phyloP scores from a whole-genome alignment of 495 filamentous ascomycete species.

The Hypoxylon cercidicola region DNA sequence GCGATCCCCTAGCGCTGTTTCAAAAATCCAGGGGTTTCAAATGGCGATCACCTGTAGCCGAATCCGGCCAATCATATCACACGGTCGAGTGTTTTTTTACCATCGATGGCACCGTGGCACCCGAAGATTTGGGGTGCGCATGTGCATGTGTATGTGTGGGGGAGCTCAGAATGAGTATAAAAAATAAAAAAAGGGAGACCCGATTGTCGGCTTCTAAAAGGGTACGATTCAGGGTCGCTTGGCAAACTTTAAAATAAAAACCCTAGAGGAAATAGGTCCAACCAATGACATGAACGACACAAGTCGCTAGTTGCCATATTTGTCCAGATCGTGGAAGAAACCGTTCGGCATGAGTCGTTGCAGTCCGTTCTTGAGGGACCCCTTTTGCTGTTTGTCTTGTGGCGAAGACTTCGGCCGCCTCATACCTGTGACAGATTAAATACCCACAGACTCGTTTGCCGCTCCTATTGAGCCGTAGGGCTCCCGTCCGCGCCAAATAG shows the following conservation, averaged over 20 bases:
- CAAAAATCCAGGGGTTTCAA: slow-evolving; percentile 34
- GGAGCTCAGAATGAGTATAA: slow-evolving; percentile 7
- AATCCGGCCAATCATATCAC: slow-evolving; percentile 33
- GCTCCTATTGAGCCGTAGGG: slow-evolving; percentile 6
- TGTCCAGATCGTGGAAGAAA: not conserved
- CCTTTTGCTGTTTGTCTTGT: slow-evolving; percentile 14
- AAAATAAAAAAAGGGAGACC: not conserved
- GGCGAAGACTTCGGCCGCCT: not conserved
- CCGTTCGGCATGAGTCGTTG: not conserved
- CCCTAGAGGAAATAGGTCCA: not conserved
- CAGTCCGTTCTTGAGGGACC: not conserved
- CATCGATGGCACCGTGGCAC: slow-evolving; percentile 36
- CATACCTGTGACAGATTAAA: slow-evolving; percentile 2
- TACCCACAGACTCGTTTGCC: slow-evolving; percentile 1
- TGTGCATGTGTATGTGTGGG: slow-evolving; percentile 12
- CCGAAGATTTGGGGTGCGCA: slow-evolving; percentile 28
- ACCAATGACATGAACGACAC: slow-evolving; percentile 1
- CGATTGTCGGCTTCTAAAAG: too few relatives aligned
- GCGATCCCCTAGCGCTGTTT: slow-evolving; percentile 36
- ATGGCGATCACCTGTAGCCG: slow-evolving; percentile 35
- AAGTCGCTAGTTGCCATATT: slow-evolving; percentile 17
- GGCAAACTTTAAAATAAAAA: slow-evolving; percentile 23
- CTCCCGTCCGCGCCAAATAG: not conserved
- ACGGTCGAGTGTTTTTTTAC: slow-evolving; percentile 6
- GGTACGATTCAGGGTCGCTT: slow-evolving; percentile 19